Conservation (phyloP, 2,329 filamentous ascomycete species). For the Botrytis squamosa region DNA sequence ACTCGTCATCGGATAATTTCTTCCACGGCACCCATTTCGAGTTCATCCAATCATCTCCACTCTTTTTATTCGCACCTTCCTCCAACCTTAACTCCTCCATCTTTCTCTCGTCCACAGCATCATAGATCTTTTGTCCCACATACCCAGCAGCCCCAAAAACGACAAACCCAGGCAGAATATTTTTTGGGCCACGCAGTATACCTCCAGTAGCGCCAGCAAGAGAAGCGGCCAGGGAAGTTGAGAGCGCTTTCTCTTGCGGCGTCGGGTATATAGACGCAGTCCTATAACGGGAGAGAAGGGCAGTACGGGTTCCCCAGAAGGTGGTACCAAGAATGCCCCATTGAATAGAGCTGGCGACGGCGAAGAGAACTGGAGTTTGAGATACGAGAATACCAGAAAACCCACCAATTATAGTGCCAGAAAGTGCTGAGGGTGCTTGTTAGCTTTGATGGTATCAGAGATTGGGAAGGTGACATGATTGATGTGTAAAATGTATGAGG, state of each 20-base stretch:
- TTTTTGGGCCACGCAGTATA: slow-evolving; percentile 56
- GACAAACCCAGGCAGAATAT: slow-evolving; percentile 55
- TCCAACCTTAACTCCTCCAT: slow-evolving; percentile 27
- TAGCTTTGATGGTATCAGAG: neutral
- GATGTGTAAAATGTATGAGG: neutral
- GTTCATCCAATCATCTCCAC: slow-evolving; percentile 45
- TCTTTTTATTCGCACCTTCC: slow-evolving; percentile 38
- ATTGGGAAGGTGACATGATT: too few species aligned
- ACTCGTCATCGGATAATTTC: slow-evolving; percentile 69
- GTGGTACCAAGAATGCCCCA: slow-evolving; percentile 77
- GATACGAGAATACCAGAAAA: slow-evolving; percentile 70
- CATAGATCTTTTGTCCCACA: slow-evolving; percentile 55
- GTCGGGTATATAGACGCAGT: slow-evolving; percentile 41
- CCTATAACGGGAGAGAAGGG: slow-evolving; percentile 48
- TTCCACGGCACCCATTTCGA: slow-evolving; percentile 72
- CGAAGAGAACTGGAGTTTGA: slow-evolving; percentile 66
- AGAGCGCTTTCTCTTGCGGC: slow-evolving; percentile 59
- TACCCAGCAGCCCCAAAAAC: slow-evolving; percentile 59
- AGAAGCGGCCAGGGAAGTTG: slow-evolving; percentile 69
- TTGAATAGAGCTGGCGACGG: slow-evolving; percentile 70
- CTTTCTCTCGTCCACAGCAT: slow-evolving; percentile 47
- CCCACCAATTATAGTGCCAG: slow-evolving; percentile 64
- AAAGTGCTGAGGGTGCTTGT: slow-evolving; percentile 26
- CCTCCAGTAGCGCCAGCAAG: slow-evolving; percentile 65
- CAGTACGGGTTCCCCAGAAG: slow-evolving; percentile 61